Evolutionary conservation across 495 filamentous ascomycete species (phyloP), one percentile per base, ranked within the genome.

Genomic region (Articulospora tetracladia): DNA sequence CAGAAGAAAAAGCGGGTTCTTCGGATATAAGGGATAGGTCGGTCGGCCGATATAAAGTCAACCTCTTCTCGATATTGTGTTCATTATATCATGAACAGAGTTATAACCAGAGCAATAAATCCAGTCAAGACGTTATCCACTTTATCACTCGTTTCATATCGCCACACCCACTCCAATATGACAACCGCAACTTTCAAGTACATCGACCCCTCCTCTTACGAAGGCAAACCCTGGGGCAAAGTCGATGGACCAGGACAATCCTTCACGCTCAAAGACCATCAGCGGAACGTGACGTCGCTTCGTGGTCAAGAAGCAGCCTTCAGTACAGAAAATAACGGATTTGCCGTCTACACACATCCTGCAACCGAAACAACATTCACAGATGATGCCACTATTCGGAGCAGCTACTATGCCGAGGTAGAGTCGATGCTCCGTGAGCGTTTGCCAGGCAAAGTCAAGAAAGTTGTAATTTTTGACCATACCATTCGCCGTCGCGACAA

Each of bases 381-480:
- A 0, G 55, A 57, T 19, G 55, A 57, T 0, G 25, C 39, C 8
- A 27, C 39, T 12, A 49, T 57, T 23, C 39, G 55, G 4, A 49
- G 49, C 0, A n/a, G 41, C 39, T 57, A 57, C 26, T 57, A 57
- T 19, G 32, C 55, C 24, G 55, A 57, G n/a, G 55, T 57, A 3
- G 55, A 57, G 19, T 39, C 39, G n/a, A 48, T 57, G 39, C 22
- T 57, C 2, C 39, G 41, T n/a, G 44, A 57, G 26, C 39, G 44
- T 17, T 26, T 57, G 7, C 41, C 39, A 1, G 55, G 55, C 7
- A 57, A 57, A 19, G 41, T 57, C 3, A 57, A 57, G 55, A 57
- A 57, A 32, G 55, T 57, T 2, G 55, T 57, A 1, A 57, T 57
- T 20, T 57, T 57, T 41, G 55, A 57, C 55, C 55, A 57, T 19